A percentile compares a stretch with the other conserved stretches of the same genome.
Conservation (phyloP, 345 rosid species). For the thale cress (Arabidopsis thaliana) region TAIR10.1 NC_003075.7:11802001-11802500, state of each 20-base stretch:
- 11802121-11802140: conserved; percentile 88
- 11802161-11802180: conserved; percentile 83
- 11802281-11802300: not conserved
- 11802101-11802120: conserved; percentile 85
- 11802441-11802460: not conserved
- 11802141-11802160: conserved; percentile 69
- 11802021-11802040: conserved; percentile 83
- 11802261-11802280: conserved; percentile 54
- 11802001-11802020: conserved; percentile 54
- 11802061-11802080: conserved; percentile 69
- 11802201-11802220: conserved; percentile 70
- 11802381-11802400: conserved; percentile 1
- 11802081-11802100: conserved; percentile 83
- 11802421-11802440: not conserved
- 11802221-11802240: conserved; percentile 63
- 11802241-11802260: conserved; percentile 62
- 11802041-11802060: conserved; percentile 75
- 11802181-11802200: conserved; percentile 65
- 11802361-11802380: not conserved
- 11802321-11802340: not conserved
- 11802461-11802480: conserved; percentile 55
- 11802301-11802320: not conserved
- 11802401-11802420: conserved; percentile 18
- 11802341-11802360: conserved; percentile 4
- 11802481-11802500: conserved; percentile 65